These are phyloP conservation scores for Blastobotrys illinoisensis DNA, from an alignment of 1,139 yeast genomes.

Conservation along the genomic window DNA sequence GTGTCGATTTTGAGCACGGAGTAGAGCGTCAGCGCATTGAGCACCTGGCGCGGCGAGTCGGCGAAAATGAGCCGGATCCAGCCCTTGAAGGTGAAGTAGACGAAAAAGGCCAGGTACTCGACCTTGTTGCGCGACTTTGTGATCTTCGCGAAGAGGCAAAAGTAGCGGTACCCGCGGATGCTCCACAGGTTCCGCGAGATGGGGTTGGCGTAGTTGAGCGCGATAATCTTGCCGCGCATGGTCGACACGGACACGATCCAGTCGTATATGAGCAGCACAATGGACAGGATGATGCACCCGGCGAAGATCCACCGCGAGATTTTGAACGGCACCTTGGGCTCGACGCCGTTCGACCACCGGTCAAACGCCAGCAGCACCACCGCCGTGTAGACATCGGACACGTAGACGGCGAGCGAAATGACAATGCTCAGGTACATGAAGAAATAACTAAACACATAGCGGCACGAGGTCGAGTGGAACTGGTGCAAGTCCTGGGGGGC, in stretches of 20 bases:
- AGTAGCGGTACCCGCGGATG: conserved; percentile 53
- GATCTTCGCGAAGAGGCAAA: conserved; percentile 67
- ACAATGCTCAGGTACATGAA: conserved; percentile 47
- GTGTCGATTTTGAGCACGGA: conserved; percentile 43
- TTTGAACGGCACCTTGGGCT: conserved; percentile 53
- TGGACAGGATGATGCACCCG: conserved; percentile 75
- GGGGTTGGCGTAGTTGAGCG: conserved; percentile 63
- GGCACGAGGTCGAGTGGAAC: conserved; percentile 50
- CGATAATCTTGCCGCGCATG: conserved; percentile 58
- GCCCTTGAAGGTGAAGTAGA: conserved; percentile 60
- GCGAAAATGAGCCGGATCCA: conserved; percentile 64
- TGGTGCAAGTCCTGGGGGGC: conserved; percentile 35
- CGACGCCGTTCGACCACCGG: conserved; percentile 58
- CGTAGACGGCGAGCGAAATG: conserved; percentile 55
- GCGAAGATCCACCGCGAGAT: conserved; percentile 79
- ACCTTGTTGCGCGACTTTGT: conserved; percentile 55
- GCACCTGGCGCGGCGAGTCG: conserved; percentile 84
- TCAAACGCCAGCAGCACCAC: conserved; percentile 68
- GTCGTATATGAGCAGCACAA: conserved; percentile 54
- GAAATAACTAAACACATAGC: conserved; percentile 52
- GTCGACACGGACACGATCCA: conserved; percentile 55
- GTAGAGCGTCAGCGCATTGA: conserved; percentile 69
- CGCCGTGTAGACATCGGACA: conserved; percentile 75
- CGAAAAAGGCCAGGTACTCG: conserved; percentile 64
- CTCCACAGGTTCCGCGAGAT: conserved; percentile 58